Evolutionary conservation across 2,329 filamentous ascomycete species (phyloP), one percentile per base, ranked within the genome.

Genomic region (Beauveria varroae): DNA sequence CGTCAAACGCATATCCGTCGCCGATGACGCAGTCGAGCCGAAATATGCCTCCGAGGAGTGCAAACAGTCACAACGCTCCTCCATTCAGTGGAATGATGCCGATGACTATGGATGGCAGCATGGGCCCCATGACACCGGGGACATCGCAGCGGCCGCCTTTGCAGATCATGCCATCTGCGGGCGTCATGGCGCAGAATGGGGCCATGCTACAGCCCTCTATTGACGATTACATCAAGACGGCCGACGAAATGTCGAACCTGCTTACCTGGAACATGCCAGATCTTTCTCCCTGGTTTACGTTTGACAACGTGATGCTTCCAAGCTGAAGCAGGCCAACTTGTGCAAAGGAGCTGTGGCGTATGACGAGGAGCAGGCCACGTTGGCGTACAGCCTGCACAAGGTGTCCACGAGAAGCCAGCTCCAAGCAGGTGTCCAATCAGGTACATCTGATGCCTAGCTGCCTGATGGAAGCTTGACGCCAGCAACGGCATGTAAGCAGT

Each of bases 211-310:
- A 66, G 43, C 64, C 64, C 7, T 65, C 67, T 5, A 64, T 63
- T 2, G 64, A 67, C 43, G 67, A 69, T 26, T 68, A 69, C 53
- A 66, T 68, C 49, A 64, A 64, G 41, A 63, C 65, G 18, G 68
- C 68, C 4, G 67, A 67, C 47, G 66, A 69, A 52, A 69, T 69
- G 66, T 67, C 66, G 8, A 59, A 63, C 16, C 65, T 65, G 44
- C 53, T 69, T 30, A 69, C 67, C 16, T 68, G 67, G 67, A 61
- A 63, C 10, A 63, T 64, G 56, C 61, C 61, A 14, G 66, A 67
- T 16, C 54, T 67, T 8, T 62, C 66, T 34, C 59, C 63, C n/a
- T 63, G 58, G 63, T 55, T 64, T 26, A 61, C 44, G 4, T 55
- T 55, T 52, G 56, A 57, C 9, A 53, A 63, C 18, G 46, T 63